Base-by-base conservation (phyloP, 192 early-diverging fungal species). In the Backusella mclennaniae region DNA sequence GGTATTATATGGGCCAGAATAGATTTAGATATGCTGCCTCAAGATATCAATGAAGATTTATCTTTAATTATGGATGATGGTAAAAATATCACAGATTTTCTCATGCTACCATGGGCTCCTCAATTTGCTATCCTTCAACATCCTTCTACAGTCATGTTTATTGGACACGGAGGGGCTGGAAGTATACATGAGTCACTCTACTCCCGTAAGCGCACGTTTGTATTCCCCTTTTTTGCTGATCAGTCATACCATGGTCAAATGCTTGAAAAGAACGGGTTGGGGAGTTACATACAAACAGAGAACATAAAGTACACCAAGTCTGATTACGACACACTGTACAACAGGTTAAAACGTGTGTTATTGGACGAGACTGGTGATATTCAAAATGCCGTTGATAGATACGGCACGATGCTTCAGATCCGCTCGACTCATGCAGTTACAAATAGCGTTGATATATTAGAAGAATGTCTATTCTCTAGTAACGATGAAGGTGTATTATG, bases 81-180 rank as follows among this genome's bases (percentile, higher is more conserved):
- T 21, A n/a, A 36, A 19, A 11, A 19, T 17, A 35, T 2, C 19
- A 6, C 36, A 3, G 33, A 74, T n/a, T n/a, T 80, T 26, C 66
- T 56, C 15, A 59, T 81, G 6, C 4, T 35, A 5, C 3, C 17
- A 35, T 80, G 73, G 72, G 76, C 79, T 0, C 79, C 81, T 7
- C 84, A 85, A 53, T 75, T 77, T 38, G 68, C 81, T 8, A 73
- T 81, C 31, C 49, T 83, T 17, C 53, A 76, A 14, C 84, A 85
- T 72, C 26, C 69, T 11, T 73, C 73, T 0, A 74, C 49, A 3
- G 35, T 44, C 26, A 3, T 81, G 9, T 85, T 83, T 59, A 26
- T 85, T 19, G 78, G 71, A 4, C 78, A 85, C 7, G 76, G 73
- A 0, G 84, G 81, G 7, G 31, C 46, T 9, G 69, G 56, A 5